Evolutionary conservation across 306 rosid genomes (phyloP).

Genomic region (Quercus rubra): DNA sequence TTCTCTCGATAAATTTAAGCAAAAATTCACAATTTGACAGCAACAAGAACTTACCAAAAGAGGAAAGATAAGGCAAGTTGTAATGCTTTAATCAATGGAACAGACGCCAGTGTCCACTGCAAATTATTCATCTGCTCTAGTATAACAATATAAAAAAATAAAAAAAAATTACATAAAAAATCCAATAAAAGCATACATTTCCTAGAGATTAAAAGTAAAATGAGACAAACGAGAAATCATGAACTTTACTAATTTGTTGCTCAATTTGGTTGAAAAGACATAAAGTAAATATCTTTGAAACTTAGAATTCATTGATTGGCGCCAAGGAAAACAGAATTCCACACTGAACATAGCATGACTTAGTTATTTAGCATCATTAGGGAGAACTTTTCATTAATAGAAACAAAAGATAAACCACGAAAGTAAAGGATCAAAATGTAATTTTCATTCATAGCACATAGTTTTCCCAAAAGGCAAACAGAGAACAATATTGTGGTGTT

Average conservation of each 20-base stretch:
- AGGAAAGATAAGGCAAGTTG: slow-evolving; percentile 88
- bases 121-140: slow-evolving; percentile 86
- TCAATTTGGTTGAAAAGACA: not conserved
- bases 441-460: not conserved
- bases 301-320: not conserved
- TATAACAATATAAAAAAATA: slow-evolving; percentile 26
- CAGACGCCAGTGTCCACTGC: slow-evolving; percentile 80
- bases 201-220: not conserved
- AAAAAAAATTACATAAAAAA: slow-evolving; percentile 17
- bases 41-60: slow-evolving; percentile 60
- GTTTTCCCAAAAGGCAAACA: not conserved
- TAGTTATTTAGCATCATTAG: not conserved
- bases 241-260: not conserved
- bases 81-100: slow-evolving; percentile 84
- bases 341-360: not conserved
- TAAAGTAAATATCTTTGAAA: not conserved
- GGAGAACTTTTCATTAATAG: not conserved
- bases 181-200: not conserved
- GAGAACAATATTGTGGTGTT: not conserved
- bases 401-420: not conserved
- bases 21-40: not conserved
- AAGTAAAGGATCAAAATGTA: not conserved
- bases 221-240: not conserved
- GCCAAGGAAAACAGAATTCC: not conserved
- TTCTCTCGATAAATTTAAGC: not conserved